Conservation (phyloP, 2,329 filamentous ascomycete genomes). For the Chaetomium sp. region DNA sequence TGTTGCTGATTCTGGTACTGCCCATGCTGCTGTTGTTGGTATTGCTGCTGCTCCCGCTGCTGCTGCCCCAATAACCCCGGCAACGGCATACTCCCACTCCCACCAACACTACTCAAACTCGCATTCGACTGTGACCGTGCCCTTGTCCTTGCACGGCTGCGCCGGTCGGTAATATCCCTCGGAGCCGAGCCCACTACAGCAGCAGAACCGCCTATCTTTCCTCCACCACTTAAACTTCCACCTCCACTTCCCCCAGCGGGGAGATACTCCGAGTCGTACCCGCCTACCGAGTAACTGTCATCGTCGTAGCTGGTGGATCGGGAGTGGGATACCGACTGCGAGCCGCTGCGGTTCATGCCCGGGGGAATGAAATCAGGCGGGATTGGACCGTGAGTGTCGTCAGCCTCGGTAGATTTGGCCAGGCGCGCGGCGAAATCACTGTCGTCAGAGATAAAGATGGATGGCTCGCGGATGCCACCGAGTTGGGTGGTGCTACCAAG, state of each 20-base stretch:
- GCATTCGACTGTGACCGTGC: constrained; percentile 8
- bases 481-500: constrained; percentile 16
- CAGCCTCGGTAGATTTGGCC: constrained; percentile 9
- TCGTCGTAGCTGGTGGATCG: constrained; percentile 27
- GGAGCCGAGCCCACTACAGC: constrained; percentile 7
- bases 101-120: constrained; percentile 4
- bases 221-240: too few relatives aligned
- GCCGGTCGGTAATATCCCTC: constrained; percentile 12
- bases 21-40: constrained; percentile 3
- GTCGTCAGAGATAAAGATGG: constrained; percentile 56
- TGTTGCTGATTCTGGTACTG: constrained; percentile 1
- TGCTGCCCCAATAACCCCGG: background rate
- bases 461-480: constrained; percentile 40
- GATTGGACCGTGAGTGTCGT: background rate
- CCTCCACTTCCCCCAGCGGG: background rate
- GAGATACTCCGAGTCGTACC: constrained; percentile 25
- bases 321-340: constrained; percentile 17
- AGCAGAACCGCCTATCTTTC: too few relatives aligned
- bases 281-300: constrained; percentile 23
- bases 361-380: background rate
- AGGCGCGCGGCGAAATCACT: constrained; percentile 40
- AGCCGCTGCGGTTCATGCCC: constrained; percentile 24
- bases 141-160: constrained; percentile 9
- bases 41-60: constrained; percentile 6
- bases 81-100: background rate